A percentile compares a stretch with the other conserved stretches of the same genome.
phyloP scores from a whole-genome alignment of 352 stramenopile species.

The Globisporangium abappressorium region DNA sequence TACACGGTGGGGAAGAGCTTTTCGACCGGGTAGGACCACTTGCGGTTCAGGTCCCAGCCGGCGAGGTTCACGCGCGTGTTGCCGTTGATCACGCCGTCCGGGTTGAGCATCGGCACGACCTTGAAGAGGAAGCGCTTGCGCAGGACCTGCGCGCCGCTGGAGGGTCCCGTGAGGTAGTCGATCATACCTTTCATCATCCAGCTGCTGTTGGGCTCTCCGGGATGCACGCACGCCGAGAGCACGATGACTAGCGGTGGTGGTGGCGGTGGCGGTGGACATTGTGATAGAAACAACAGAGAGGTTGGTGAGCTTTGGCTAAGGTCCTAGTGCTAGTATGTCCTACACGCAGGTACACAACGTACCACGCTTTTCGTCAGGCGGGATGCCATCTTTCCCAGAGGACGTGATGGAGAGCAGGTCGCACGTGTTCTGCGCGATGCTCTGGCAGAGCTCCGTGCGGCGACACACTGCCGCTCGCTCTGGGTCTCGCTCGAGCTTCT shows the following conservation, averaged over 20 bases:
- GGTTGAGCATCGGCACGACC: slow-evolving; percentile 92
- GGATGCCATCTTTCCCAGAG: slow-evolving; percentile 32
- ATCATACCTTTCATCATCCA: slow-evolving; percentile 94
- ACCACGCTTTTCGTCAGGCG: slow-evolving; percentile 51
- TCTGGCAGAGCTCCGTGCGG: slow-evolving; percentile 80
- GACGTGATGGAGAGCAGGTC: slow-evolving; percentile 90
- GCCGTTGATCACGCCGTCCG: slow-evolving; percentile 90
- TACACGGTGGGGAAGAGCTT: slow-evolving; percentile 81
- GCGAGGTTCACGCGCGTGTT: slow-evolving; percentile 89
- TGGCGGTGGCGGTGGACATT: too few species aligned
- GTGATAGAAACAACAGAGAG: not conserved
- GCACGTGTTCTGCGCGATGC: slow-evolving; percentile 76
- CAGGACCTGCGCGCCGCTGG: slow-evolving; percentile 57
- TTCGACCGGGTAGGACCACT: slow-evolving; percentile 73
- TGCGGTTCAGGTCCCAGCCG: slow-evolving; percentile 80
- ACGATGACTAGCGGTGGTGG: slow-evolving; percentile 56
- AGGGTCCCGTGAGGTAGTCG: slow-evolving; percentile 80
- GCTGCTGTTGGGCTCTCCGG: slow-evolving; percentile 84
- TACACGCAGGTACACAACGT: not conserved
- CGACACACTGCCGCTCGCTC: slow-evolving; percentile 40
- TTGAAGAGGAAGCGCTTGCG: slow-evolving; percentile 87
- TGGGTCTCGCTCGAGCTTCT: slow-evolving; percentile 51
- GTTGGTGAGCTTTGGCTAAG: not conserved
- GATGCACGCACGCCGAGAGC: slow-evolving; percentile 86
- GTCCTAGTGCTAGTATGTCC: not conserved